phyloP scores from a whole-genome alignment of 352 stramenopile genomes.

The Phytopythium oedochilum region DNA sequence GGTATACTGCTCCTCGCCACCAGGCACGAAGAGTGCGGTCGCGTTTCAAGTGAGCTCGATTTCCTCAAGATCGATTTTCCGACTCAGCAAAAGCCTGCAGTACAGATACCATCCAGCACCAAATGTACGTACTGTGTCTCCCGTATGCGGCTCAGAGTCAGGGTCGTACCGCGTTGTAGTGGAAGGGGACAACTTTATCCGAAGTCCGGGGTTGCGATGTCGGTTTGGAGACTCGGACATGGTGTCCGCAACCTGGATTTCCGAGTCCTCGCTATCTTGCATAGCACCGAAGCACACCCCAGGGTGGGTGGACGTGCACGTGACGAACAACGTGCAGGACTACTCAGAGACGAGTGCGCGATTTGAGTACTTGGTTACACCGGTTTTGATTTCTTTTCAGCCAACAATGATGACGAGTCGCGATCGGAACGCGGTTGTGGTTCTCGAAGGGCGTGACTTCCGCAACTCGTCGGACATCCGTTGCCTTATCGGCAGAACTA shows the following conservation, averaged over 20 bases:
- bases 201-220: conserved; percentile 24
- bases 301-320: conserved; percentile 28
- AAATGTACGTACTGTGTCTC: conserved; percentile 10
- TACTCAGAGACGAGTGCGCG: conserved; percentile 24
- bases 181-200: conserved; percentile 28
- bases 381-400: conserved; percentile 27
- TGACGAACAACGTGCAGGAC: conserved; percentile 56
- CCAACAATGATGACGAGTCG: conserved; percentile 10
- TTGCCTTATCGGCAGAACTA: conserved; percentile 25
- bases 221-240: conserved; percentile 33
- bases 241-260: conserved; percentile 29
- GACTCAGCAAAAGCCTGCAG: background rate
- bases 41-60: conserved; percentile 12
- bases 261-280: conserved; percentile 24
- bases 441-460: conserved; percentile 29
- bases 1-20: conserved; percentile 27
- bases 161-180: conserved; percentile 24
- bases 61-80: background rate
- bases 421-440: conserved; percentile 5
- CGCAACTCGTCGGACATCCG: conserved; percentile 25
- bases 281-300: conserved; percentile 17
- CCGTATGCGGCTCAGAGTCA: conserved; percentile 21
- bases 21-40: conserved; percentile 13
- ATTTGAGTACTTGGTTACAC: conserved; percentile 36
- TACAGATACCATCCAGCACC: conserved; percentile 24